phyloP scores from a whole-genome alignment of 1,284 basidiomycete genomes.

The Acaromyces ingoldii region DNA sequence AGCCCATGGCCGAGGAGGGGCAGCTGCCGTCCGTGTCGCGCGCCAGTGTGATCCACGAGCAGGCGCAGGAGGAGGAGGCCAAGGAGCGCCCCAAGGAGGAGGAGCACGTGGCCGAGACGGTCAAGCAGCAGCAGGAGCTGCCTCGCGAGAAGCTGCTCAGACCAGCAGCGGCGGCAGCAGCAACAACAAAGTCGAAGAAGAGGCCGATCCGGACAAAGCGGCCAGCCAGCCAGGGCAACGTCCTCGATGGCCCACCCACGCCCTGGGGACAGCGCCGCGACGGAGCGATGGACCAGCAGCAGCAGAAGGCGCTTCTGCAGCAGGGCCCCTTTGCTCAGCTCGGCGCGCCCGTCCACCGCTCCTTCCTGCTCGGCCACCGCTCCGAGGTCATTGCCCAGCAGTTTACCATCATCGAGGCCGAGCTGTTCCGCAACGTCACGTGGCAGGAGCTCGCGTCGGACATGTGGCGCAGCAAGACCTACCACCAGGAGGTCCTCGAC shows the following conservation, averaged over 20 bases:
- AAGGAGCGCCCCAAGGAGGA: not conserved
- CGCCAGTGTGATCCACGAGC: not conserved
- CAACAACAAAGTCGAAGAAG: not conserved
- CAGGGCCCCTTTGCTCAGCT: conserved; percentile 7
- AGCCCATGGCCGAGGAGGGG: not conserved
- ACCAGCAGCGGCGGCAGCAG: not conserved
- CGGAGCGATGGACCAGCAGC: not conserved
- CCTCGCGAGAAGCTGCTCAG: not conserved
- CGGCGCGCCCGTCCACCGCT: conserved; percentile 32
- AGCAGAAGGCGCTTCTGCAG: not conserved
- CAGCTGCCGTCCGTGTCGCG: not conserved
- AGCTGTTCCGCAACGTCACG: conserved; percentile 73
- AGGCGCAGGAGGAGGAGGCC: not conserved
- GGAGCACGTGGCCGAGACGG: not conserved
- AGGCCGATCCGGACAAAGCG: not conserved
- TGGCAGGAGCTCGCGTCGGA: conserved; percentile 72
- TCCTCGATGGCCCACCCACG: not conserved
- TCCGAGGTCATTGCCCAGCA: conserved; percentile 68
- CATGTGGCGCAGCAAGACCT: conserved; percentile 49
- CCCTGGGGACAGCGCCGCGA: too few relatives aligned
- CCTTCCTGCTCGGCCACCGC: conserved; percentile 39
- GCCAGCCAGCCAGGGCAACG: not conserved
- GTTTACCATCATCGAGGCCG: conserved; percentile 79
- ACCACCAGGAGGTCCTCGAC: conserved; percentile 65
- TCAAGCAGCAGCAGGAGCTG: not conserved